These are phyloP conservation scores for Dionaea muscipula DNA, from an alignment of 179 eudicot species.

Conservation along the genomic window DNA sequence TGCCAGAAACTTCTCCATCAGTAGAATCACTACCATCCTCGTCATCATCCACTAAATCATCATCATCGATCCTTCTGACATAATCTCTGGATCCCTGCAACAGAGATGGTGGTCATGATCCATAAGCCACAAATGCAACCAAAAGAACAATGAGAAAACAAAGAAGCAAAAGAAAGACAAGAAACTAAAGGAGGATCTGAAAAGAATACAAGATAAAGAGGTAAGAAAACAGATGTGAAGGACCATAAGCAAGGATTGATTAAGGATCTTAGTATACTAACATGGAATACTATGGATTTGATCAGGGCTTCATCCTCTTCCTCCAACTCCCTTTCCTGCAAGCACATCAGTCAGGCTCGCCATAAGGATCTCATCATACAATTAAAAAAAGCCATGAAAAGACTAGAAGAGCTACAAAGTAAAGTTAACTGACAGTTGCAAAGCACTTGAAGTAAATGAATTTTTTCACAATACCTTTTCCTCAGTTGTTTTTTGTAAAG, in stretches of 20 bases:
- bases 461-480: slow-evolving; percentile 48
- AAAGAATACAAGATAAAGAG: not conserved
- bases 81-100: slow-evolving; percentile 43
- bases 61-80: slow-evolving; percentile 50
- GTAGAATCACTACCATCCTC: slow-evolving; percentile 4
- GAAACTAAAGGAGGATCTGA: not conserved
- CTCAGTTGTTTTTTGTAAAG: slow-evolving; percentile 48
- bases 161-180: not conserved
- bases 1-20: slow-evolving; percentile 20
- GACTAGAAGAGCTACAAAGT: no score
- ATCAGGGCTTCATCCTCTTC: slow-evolving; percentile 91
- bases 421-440: not conserved
- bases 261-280: slow-evolving; percentile 18
- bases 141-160: not conserved
- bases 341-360: not conserved
- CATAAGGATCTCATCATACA: not conserved
- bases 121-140: not conserved
- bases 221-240: not conserved
- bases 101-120: slow-evolving; percentile 1
- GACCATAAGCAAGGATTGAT: no score
- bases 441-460: no score
- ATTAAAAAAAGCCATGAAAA: no score
- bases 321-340: slow-evolving; percentile 52
- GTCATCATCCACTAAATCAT: slow-evolving; percentile 36
- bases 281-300: slow-evolving; percentile 49